Conservation (phyloP, 2,329 filamentous ascomycete species). For the Paracamarosporium sp. region DNA sequence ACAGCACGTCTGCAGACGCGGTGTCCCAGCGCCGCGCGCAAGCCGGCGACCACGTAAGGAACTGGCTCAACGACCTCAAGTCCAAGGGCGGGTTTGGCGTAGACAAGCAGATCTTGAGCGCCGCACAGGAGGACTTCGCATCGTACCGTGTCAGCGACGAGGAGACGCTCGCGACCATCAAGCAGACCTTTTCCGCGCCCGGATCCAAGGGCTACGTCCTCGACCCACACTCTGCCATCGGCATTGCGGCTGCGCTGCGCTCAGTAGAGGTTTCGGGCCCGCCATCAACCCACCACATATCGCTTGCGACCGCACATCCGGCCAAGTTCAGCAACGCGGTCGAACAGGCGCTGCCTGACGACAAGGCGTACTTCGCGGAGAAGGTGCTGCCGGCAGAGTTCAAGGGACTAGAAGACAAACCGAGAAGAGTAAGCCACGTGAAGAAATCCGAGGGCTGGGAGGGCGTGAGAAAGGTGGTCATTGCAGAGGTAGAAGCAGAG, state of each 20-base stretch:
- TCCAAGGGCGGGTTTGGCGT: conserved; percentile 82
- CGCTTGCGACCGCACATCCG: conserved; percentile 91
- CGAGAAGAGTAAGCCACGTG: conserved; percentile 74
- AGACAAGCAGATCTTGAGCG: conserved; percentile 72
- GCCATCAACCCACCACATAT: conserved; percentile 70
- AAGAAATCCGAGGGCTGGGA: conserved; percentile 71
- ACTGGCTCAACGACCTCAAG: conserved; percentile 84
- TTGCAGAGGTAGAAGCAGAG: conserved; percentile 69
- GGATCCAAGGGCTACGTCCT: conserved; percentile 72
- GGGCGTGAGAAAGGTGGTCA: conserved; percentile 76
- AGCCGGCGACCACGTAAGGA: conserved; percentile 74
- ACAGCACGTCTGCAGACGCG: conserved; percentile 46
- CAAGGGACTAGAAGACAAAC: conserved; percentile 75
- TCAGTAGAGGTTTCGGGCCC: conserved; percentile 64
- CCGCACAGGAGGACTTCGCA: conserved; percentile 77
- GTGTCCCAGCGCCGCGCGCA: conserved; percentile 55
- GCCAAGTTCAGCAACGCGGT: conserved; percentile 93
- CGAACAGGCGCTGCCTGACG: conserved; percentile 74
- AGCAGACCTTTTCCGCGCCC: conserved; percentile 56
- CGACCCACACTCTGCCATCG: conserved; percentile 92
- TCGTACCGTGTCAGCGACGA: conserved; percentile 73
- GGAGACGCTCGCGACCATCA: conserved; percentile 57
- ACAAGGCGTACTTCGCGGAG: conserved; percentile 77
- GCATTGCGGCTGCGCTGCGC: conserved; percentile 76
- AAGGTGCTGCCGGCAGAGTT: conserved; percentile 84